Evolutionary conservation across 306 rosid genomes (phyloP), one percentile per base, ranked within the genome.

Genomic region (Pachyrhizus erosus): DNA sequence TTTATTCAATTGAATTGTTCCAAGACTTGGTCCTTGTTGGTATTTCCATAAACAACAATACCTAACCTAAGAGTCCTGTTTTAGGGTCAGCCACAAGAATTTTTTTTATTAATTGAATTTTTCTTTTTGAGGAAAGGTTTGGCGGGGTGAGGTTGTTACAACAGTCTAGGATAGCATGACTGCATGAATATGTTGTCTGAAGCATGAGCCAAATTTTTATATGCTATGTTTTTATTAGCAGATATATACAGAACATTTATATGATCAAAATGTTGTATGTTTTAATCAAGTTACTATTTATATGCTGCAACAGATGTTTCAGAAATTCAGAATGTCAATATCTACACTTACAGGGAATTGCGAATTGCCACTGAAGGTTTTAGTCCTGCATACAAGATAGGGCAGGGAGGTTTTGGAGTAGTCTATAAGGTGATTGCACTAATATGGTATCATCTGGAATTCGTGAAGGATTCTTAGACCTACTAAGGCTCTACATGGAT

Each of bases 391-490:
- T 90, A 89, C 77, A 91, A 88, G 86, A 88, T 93, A 78, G 98
- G 97, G 54, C 86, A 91, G 81, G 98, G 98, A 62, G 98, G 98
- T 78, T 94, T 94, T 84, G 98, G 98, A 78, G 85, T 89, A 2
- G 98, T 94, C 79, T 92, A 91, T 88, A 92, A 92, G 98, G 98
- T 94, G 73, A 80, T 67, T 40, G 23, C 74, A 27, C 2, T 27
- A 57, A 46, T 69, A 62, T 78, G 40, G 43, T 11, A 20, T 77
- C 45, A 45, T 75, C 2, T 11, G 62, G 15, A 51, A 49, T 64
- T 52, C 6, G 29, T 31, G 21, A 23, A 26, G 61, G 80, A 72
- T 67, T 70, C 60, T 52, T 37, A 37, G 27, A 49, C 27, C 70
- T n/a, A 64, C 9, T 29, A 23, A 61, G 68, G 18, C 17, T 24